Base-by-base conservation (phyloP, 2,329 filamentous ascomycete genomes). In the Phyllosticta citrichinensis region DNA sequence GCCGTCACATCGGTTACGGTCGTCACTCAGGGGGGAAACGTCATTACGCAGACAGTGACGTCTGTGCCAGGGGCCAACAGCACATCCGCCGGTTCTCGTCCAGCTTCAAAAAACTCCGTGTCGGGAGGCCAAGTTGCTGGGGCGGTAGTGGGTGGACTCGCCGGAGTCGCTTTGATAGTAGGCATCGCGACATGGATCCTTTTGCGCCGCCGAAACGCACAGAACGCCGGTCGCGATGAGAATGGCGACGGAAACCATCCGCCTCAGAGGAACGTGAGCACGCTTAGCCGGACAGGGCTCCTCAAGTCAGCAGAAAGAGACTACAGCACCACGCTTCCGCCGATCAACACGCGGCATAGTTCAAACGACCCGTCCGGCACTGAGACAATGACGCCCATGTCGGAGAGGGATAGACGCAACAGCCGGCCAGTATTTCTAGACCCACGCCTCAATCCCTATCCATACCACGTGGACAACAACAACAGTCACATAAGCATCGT, bases 401-500 rank as follows among this genome's bases (percentile, higher is more conserved):
- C 71, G 10, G 68, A 68, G 8, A 67, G 71, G 12, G 67, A 67
- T 8, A 67, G 71, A 56, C 66, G 78, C 52, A 71, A 73, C 59
- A 80, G 77, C 62, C 71, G 74, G 60, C 77, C 77, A 2, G 66
- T 77, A 61, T 71, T 79, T 33, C 76, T 77, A 63, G 78, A 80
- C 61, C 77, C 79, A 62, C 71, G 78, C 24, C 70, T 80, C 24
- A 80, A 80, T 61, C 78, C 78, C 2, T 73, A 73, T 6, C 76
- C 76, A 2, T 70, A 80, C 27, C 76, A 79, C 66, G 72, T 71
- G 40, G 73, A 78, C 53, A 74, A 75, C n/a, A 80, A 79, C 62
- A 70, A 70, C 19, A 79, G 77, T 62, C 74, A 74, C 22, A 71
- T 75, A 24, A 79, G 77, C 57, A 69, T 80, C 52, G 74, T 72